Evolutionary conservation across 2,329 filamentous ascomycete species (phyloP).

Genomic region (Phialophora expanda): DNA sequence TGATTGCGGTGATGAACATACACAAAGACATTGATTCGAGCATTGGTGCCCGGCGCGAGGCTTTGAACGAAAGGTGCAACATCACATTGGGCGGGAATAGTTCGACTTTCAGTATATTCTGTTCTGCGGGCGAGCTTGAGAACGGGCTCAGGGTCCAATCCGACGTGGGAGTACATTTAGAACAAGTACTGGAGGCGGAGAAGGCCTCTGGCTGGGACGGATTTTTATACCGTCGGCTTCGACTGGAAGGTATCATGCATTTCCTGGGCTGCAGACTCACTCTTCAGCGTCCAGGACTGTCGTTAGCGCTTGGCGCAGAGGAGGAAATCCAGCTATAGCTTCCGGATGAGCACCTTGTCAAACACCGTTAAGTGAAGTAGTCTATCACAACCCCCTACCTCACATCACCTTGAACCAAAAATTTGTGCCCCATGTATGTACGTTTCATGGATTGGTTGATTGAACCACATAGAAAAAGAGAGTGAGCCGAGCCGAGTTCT

Average conservation of each 20-base stretch:
- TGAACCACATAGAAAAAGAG: too few species aligned
- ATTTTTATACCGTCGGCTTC: background rate
- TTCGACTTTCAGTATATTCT: background rate
- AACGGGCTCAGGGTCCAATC: background rate
- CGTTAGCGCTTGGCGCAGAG: background rate
- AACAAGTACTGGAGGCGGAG: background rate
- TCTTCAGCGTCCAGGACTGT: background rate
- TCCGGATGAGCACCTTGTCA: background rate
- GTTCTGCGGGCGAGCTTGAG: background rate
- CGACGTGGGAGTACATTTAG: background rate
- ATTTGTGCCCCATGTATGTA: background rate
- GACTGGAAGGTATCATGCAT: background rate
- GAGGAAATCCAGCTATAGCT: background rate
- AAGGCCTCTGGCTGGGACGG: too few species aligned
- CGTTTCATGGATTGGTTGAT: too few species aligned
- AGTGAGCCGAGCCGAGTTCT: too few species aligned
- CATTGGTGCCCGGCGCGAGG: background rate
- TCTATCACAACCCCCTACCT: background rate
- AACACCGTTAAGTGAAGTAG: background rate
- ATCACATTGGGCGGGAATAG: background rate
- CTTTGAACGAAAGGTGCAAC: background rate
- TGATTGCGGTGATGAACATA: background rate
- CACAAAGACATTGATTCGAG: conserved; percentile 7
- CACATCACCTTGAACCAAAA: background rate
- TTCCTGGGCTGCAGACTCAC: background rate